phyloP scores from a whole-genome alignment of 2,329 filamentous ascomycete species.

The Exophiala lecanii-corni region DNA sequence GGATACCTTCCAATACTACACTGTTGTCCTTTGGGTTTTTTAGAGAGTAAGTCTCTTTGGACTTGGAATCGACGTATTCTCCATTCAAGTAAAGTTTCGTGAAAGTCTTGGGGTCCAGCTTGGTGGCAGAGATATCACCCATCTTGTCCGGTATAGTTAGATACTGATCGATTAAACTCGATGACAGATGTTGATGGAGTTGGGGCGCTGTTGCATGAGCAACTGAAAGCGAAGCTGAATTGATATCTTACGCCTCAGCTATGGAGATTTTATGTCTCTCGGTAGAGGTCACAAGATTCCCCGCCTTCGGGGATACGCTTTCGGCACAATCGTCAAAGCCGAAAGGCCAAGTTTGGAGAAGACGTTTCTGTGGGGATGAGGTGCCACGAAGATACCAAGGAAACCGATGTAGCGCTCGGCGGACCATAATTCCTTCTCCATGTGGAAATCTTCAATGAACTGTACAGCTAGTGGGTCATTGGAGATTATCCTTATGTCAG shows the following conservation, averaged over 20 bases:
- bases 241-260: background rate
- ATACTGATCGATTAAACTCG: too few species aligned
- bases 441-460: too few species aligned
- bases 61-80: conserved; percentile 14
- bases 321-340: background rate
- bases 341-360: too few species aligned
- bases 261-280: background rate
- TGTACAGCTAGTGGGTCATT: too few species aligned
- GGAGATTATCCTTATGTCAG: too few species aligned
- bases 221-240: background rate
- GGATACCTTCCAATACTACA: conserved; percentile 46
- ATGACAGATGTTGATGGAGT: too few species aligned
- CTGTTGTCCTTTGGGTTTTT: conserved; percentile 44
- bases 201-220: background rate
- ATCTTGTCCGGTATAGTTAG: too few species aligned
- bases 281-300: background rate
- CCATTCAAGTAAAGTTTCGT: conserved; percentile 5
- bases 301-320: background rate
- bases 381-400: too few species aligned
- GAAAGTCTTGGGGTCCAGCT: conserved; percentile 1
- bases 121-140: background rate
- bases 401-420: too few species aligned
- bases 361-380: too few species aligned
- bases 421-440: too few species aligned
- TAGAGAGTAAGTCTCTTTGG: conserved; percentile 36